These are phyloP conservation scores for Graphilbum fragrans DNA, from an alignment of 2,329 filamentous ascomycete species.

Conservation along the genomic window DNA sequence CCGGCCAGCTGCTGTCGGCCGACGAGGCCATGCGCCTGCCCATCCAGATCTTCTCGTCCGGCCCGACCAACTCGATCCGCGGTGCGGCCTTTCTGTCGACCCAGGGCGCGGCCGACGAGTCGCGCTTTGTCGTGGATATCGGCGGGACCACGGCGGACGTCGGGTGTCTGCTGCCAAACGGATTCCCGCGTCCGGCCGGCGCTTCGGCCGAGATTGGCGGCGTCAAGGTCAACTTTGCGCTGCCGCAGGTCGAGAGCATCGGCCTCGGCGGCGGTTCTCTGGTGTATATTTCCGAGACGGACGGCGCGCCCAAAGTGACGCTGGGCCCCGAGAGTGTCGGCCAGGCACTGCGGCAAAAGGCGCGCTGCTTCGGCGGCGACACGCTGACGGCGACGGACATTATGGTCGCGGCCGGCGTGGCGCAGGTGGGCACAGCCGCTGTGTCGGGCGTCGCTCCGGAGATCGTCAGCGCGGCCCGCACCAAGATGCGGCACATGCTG, in stretches of 20 bases:
- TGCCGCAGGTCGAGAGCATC: constrained; percentile 24
- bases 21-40: constrained; percentile 40
- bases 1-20: constrained; percentile 46
- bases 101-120: background rate
- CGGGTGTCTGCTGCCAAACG: constrained; percentile 32
- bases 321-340: constrained; percentile 15
- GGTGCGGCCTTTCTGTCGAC: constrained; percentile 32
- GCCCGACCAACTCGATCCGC: constrained; percentile 24
- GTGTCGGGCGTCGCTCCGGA: constrained; percentile 24
- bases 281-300: constrained; percentile 21
- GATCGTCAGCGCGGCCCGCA: constrained; percentile 20
- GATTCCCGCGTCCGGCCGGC: constrained; percentile 34
- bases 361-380: constrained; percentile 43
- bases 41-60: constrained; percentile 29
- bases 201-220: constrained; percentile 31
- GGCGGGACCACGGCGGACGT: constrained; percentile 42
- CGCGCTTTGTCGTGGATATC: constrained; percentile 33
- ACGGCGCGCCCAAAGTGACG: constrained; percentile 26
- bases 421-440: constrained; percentile 14
- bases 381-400: constrained; percentile 48
- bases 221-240: constrained; percentile 28
- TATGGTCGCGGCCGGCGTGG: constrained; percentile 15
- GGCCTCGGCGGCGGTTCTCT: constrained; percentile 31
- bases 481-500: constrained; percentile 35
- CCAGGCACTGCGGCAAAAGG: constrained; percentile 34